These are phyloP conservation scores for Backusella psychrophila DNA, from an alignment of 192 early-diverging fungal species.

Conservation along the genomic window DNA sequence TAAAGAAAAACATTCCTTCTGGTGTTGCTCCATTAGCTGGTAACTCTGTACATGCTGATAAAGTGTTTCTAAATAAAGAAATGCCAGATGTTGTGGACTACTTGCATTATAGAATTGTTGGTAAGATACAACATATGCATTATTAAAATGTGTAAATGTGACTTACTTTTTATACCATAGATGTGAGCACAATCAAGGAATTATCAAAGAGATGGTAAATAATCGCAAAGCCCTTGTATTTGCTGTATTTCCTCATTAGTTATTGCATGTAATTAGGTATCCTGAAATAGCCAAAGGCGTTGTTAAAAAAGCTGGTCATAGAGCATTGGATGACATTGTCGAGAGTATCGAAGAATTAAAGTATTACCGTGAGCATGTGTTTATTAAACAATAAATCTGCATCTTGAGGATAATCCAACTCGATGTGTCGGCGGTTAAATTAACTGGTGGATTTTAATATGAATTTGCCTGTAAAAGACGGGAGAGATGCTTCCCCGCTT, in stretches of 20 bases:
- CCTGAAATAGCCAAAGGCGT: conserved; percentile 42
- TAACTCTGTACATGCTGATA: conserved; percentile 92
- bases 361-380: conserved; percentile 67
- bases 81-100: conserved; percentile 75
- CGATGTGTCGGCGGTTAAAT: not conserved
- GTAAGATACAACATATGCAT: conserved; percentile 15
- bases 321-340: conserved; percentile 90
- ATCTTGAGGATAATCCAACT: not conserved
- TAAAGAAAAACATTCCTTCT: conserved; percentile 66
- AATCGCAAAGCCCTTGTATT: not conserved
- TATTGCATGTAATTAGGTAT: conserved; percentile 9
- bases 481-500: not conserved
- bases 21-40: conserved; percentile 79
- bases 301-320: conserved; percentile 58
- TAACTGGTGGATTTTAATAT: not conserved
- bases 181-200: conserved; percentile 94
- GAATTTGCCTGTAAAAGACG: not conserved
- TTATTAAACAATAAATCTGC: conserved; percentile 37
- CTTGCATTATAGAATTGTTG: conserved; percentile 81
- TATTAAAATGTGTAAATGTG: not conserved
- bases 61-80: conserved; percentile 75
- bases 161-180: conserved; percentile 34
- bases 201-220: conserved; percentile 75
- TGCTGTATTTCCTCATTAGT: not conserved
- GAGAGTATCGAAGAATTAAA: conserved; percentile 89